These are phyloP conservation scores for Pisolithus thermaeus DNA, from an alignment of 1,284 basidiomycete species.

Conservation along the genomic window DNA sequence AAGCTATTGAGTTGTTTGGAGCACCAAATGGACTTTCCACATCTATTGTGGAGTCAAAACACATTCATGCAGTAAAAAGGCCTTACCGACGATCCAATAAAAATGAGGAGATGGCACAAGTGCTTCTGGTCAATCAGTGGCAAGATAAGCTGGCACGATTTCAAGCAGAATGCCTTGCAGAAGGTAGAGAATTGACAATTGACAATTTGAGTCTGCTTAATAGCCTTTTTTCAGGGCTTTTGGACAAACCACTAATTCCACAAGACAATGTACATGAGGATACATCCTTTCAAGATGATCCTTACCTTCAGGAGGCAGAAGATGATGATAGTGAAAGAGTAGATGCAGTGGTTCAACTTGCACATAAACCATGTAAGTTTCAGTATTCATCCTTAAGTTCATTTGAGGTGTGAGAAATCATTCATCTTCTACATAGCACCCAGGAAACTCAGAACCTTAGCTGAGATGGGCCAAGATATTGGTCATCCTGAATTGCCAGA, in stretches of 20 bases:
- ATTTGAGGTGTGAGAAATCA: too few species aligned
- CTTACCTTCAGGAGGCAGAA: neutral
- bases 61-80: neutral
- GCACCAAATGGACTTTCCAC: constrained; percentile 2
- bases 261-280: neutral
- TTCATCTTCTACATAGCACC: neutral
- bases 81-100: neutral
- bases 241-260: neutral
- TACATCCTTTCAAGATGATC: neutral
- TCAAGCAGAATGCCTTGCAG: neutral
- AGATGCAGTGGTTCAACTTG: neutral
- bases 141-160: neutral
- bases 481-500: too few species aligned
- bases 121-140: neutral
- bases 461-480: too few species aligned
- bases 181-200: neutral
- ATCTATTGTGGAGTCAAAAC: constrained; percentile 1
- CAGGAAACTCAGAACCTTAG: neutral
- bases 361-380: neutral
- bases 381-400: neutral
- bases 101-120: neutral
- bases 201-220: neutral
- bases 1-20: neutral
- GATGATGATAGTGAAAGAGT: neutral
- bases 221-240: neutral